Evolutionary conservation across 2,329 filamentous ascomycete genomes (phyloP), one percentile per base, ranked within the genome.

Genomic region (Talaromyces sp.): DNA sequence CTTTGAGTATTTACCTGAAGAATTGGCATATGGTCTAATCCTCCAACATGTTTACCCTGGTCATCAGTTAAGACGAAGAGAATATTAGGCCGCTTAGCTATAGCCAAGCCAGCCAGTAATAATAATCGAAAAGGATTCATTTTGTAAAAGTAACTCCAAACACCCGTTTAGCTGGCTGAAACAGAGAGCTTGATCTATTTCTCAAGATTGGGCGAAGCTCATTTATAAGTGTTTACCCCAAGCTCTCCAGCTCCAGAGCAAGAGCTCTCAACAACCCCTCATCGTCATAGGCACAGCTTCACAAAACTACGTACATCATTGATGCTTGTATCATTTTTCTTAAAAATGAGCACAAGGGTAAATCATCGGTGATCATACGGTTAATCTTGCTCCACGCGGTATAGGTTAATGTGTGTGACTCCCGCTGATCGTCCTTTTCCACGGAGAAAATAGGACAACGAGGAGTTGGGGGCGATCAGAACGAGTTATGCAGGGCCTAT

Each of bases 61-160:
- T 89, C 86, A 59, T 89, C 86, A 0, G 84, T 86, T 43, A 89
- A 71, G 56, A 89, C 82, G 65, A 89, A 86, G 17, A 89, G 72
- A 33, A 89, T 82, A 53, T 88, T 88, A 0, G 80, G 75, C 40
- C 54, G 51, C 35, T 62, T 64, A 16, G 64, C 56, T 16, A 57
- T 51, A 33, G 51, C 51, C 7, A 65, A 39, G 3, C 56, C 55
- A 19, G 51, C 50, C 11, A 59, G 32, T 19, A 60, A 43, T 17
- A 62, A 22, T 3, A 53, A 9, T 13, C 40, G 40, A 2, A 60
- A 36, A 13, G 58, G 16, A 17, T 60, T 52, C 61, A 60, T 60
- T 17, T 60, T 17, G 30, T 42, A 13, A 10, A 27, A 16, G 4
- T 3, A 35, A 35, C 11, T 35, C 14, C 11, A 16, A 4, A 35